Percentiles rank a stretch among this genome's conserved stretches.
These are phyloP conservation scores for Scleroderma citrinum DNA, from an alignment of 768 basidiomycete species.

Conservation along the genomic window DNA sequence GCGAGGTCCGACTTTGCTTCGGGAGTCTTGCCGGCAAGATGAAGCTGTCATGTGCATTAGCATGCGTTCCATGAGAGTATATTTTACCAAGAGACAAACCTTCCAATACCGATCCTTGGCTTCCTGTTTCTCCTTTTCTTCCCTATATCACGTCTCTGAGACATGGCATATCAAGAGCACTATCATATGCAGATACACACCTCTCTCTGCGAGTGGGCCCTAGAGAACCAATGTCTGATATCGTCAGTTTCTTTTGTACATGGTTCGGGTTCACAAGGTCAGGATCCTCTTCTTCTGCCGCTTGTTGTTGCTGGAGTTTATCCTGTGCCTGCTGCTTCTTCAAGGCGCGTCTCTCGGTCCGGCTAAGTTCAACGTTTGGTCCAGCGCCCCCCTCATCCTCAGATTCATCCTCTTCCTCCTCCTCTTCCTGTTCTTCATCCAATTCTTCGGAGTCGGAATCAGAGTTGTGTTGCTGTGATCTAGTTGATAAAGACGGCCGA, in stretches of 20 bases:
- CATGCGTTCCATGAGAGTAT: not conserved
- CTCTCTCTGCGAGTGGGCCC: slow-evolving; percentile 62
- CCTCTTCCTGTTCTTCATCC: not conserved
- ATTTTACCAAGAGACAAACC: slow-evolving; percentile 32
- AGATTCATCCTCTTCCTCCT: slow-evolving; percentile 27
- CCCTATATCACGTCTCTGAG: slow-evolving; percentile 40
- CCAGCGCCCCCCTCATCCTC: slow-evolving; percentile 36
- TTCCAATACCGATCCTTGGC: slow-evolving; percentile 87
- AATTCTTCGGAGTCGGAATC: too few relatives aligned
- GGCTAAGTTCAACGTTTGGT: slow-evolving; percentile 48
- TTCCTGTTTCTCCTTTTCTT: slow-evolving; percentile 88
- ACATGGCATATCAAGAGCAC: not conserved
- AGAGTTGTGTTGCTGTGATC: not conserved
- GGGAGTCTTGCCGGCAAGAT: slow-evolving; percentile 79
- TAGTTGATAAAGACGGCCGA: slow-evolving; percentile 2
- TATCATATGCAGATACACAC: slow-evolving; percentile 28
- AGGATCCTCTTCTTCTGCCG: slow-evolving; percentile 57
- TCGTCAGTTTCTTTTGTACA: slow-evolving; percentile 65
- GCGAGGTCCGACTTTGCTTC: slow-evolving; percentile 87
- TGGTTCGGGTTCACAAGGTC: slow-evolving; percentile 79
- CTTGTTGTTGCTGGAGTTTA: slow-evolving; percentile 29
- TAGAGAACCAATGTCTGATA: slow-evolving; percentile 65
- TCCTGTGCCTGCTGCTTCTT: slow-evolving; percentile 73
- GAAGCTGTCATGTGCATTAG: slow-evolving; percentile 40
- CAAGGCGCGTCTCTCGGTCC: slow-evolving; percentile 67